phyloP scores from a whole-genome alignment of 2,329 filamentous ascomycete genomes.

The Nothopassalora personata region DNA sequence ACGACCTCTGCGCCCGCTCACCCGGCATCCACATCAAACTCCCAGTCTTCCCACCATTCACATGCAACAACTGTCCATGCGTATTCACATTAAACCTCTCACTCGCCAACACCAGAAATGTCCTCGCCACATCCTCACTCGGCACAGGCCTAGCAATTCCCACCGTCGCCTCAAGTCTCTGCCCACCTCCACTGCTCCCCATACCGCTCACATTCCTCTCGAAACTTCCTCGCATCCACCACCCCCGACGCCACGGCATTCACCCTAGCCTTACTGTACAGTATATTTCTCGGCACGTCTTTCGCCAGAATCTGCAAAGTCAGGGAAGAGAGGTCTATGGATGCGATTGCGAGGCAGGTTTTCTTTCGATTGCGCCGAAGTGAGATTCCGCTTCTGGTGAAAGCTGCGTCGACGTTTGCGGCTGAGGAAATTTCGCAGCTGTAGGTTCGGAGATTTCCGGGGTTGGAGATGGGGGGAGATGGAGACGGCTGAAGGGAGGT shows the following conservation, averaged over 20 bases:
- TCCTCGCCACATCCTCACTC: conserved; percentile 40
- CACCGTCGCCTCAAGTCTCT: conserved; percentile 41
- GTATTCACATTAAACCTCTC: conserved; percentile 42
- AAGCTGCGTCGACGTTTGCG: conserved; percentile 32
- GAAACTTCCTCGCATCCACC: conserved; percentile 42
- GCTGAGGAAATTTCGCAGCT: conserved; percentile 31
- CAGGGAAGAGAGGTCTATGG: conserved; percentile 40
- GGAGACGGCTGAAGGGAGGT: conserved; percentile 10
- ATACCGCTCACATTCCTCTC: conserved; percentile 37
- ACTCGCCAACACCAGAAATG: conserved; percentile 44
- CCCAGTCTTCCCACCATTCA: conserved; percentile 44
- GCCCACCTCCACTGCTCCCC: conserved; percentile 36
- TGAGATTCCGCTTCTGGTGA: conserved; percentile 31
- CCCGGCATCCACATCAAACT: conserved; percentile 17
- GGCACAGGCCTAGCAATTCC: conserved; percentile 38
- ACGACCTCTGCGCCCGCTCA: conserved; percentile 4
- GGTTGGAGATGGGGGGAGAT: conserved; percentile 1
- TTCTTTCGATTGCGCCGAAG: conserved; percentile 36
- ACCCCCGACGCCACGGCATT: conserved; percentile 46
- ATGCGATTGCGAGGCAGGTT: conserved; percentile 42
- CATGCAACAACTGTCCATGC: conserved; percentile 42
- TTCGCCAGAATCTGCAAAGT: conserved; percentile 40
- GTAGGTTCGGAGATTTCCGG: conserved; percentile 11
- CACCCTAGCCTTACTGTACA: conserved; percentile 37
- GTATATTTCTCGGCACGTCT: conserved; percentile 38